Base-by-base conservation (phyloP, 1,139 yeast species). In the Diutina pseudorugosa region DNA sequence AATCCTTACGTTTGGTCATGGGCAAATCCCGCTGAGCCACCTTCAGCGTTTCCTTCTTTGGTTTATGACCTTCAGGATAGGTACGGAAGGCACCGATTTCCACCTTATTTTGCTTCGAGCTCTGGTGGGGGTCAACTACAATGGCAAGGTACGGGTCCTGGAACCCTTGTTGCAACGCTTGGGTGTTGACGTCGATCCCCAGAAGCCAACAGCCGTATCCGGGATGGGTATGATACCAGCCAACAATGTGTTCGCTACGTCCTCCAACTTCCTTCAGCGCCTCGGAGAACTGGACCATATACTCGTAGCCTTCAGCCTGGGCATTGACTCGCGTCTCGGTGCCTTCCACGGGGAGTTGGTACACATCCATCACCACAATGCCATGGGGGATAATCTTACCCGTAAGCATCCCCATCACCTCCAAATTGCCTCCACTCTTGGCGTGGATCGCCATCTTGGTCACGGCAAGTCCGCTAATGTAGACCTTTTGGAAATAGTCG, bases 211-310 rank as follows among this genome's bases (percentile, higher is more conserved):
- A 87, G 45, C 97, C 98, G 65, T 90, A 93, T 0, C 97, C 97
- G 0, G 98, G 98, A 66, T 93, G 98, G 2, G 97, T 90, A 67
- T 93, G 96, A 67, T 91, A 87, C 95, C 95, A 87, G 7, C 97
- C 97, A 16, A 90, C 89, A 41, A 93, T 85, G 59, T 86, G 79
- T 52, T 76, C 77, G 14, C 69, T 61, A 25, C 83, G 70, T 8
- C 79, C 80, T 1, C 47, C 47, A 1, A 75, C 69, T 50, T 70
- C 71, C 55, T 83, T 79, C 61, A 82, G 73, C 42, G 79, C 74
- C 55, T 83, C 83, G 52, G 86, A 70, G 65, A 85, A 90, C 58
- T 82, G 83, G 1, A 91, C 95, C 96, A 93, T 91, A 65, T 85
- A 93, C 65, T 91, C 98, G 64, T 90, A 91, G 0, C 95, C 96